Evolutionary conservation across 2,329 filamentous ascomycete species (phyloP), one percentile per base, ranked within the genome.

Genomic region (Talaromyces funiculosus): DNA sequence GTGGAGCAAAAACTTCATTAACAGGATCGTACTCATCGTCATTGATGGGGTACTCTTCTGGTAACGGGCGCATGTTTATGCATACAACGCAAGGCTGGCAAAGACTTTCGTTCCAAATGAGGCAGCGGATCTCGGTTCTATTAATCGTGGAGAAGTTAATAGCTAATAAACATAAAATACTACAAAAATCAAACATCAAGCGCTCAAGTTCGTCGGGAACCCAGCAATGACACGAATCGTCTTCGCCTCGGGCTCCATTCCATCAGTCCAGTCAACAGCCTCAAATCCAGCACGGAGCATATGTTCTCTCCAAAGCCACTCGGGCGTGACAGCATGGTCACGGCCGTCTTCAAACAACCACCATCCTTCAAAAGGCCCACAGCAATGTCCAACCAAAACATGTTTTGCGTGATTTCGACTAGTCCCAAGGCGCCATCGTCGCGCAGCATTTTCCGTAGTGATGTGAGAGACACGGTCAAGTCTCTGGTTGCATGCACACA

Each of bases 271-370:
- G 24, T 29, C 24, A 26, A 51, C 24, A 51, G 24, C 29, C 26
- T 51, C 22, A 51, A 51, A 51, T 33, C 45, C 45, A 33, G 45
- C 45, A 33, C 29, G 16, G 24, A 51, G 24, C 45, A 51, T 9
- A 29, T 51, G 24, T 18, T 51, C 45, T 8, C 31, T 51, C 22
- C 45, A 51, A 29, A 29, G 45, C 45, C 45, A 29, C 16, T 51
- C 45, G n/a, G 16, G 24, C 9, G 29, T 51, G 45, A 51, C 24
- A 35, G 72, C 72, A 61, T 75, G 72, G 5, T 62, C 65, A 0
- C 74, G 70, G 2, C 71, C 73, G 54, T 76, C 73, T n/a, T 73
- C 69, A 29, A 74, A 74, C 3, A 74, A 63, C 74, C 73, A 75
- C 73, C 73, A 76, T 4, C 74, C 73, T 20, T 72, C 72, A 14